Conservation (phyloP, 257 asterid genomes). For the Penstemon newberryi region DNA sequence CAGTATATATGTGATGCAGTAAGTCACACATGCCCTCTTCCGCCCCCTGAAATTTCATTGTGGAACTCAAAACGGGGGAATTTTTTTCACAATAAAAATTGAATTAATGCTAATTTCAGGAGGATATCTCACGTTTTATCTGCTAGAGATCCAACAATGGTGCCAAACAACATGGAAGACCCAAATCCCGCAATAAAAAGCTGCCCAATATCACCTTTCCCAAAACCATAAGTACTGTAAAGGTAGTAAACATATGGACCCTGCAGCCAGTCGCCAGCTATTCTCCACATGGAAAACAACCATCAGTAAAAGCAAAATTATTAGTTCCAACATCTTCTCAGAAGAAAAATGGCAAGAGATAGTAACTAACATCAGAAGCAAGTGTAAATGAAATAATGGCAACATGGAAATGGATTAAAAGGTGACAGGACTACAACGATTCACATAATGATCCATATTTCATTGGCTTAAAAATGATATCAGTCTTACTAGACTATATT, state of each 20-base stretch:
- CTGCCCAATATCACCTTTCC: slow-evolving; percentile 66
- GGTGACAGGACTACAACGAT: neutral
- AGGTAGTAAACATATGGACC: slow-evolving; percentile 69
- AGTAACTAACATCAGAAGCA: slow-evolving; percentile 6
- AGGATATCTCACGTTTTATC: slow-evolving; percentile 54
- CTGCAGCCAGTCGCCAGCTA: slow-evolving; percentile 73
- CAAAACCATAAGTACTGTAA: slow-evolving; percentile 54
- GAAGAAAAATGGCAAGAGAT: slow-evolving; percentile 1
- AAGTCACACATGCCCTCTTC: slow-evolving; percentile 90
- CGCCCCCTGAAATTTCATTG: slow-evolving; percentile 67
- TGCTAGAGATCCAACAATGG: slow-evolving; percentile 70
- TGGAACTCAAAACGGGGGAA: slow-evolving; percentile 27
- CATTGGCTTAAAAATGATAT: neutral
- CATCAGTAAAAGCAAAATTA: slow-evolving; percentile 35
- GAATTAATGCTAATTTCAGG: slow-evolving; percentile 14
- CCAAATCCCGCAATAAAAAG: slow-evolving; percentile 66
- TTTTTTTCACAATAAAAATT: neutral
- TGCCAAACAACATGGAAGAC: slow-evolving; percentile 66
- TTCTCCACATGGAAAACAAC: slow-evolving; percentile 30
- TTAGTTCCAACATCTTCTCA: slow-evolving; percentile 1
- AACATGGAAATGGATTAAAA: slow-evolving; percentile 3
- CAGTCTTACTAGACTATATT: neutral
- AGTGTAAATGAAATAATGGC: neutral
- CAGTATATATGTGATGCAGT: slow-evolving; percentile 85
- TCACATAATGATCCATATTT: neutral